Conservation (phyloP, 768 basidiomycete species). For the Lactarius hatsudake region DNA sequence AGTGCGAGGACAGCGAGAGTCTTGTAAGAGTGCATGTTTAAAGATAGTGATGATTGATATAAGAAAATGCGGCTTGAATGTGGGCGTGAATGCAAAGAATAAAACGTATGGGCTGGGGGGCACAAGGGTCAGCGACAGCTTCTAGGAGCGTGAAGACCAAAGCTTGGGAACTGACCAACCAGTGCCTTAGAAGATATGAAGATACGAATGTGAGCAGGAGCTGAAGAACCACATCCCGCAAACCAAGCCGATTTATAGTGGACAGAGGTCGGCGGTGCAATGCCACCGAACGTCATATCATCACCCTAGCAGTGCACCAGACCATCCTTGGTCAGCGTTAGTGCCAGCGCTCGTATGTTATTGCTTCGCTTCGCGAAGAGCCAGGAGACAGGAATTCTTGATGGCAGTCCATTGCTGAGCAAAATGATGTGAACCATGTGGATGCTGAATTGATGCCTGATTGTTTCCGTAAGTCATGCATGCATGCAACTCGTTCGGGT, state of each 20-base stretch:
- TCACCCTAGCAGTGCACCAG: background rate
- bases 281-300: background rate
- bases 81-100: background rate
- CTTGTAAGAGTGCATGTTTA: conserved; percentile 6
- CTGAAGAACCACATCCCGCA: background rate
- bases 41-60: background rate
- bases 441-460: too few relatives aligned
- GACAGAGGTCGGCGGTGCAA: background rate
- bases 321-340: too few relatives aligned
- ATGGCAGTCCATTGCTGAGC: too few relatives aligned
- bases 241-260: background rate
- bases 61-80: background rate
- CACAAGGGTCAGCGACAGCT: background rate
- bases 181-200: conserved; percentile 5
- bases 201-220: conserved; percentile 1
- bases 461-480: too few relatives aligned
- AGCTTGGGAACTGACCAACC: conserved; percentile 12
- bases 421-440: too few relatives aligned
- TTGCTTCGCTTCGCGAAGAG: too few relatives aligned
- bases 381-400: too few relatives aligned
- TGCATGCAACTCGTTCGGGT: too few relatives aligned
- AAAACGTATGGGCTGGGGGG: background rate
- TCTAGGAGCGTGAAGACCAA: background rate
- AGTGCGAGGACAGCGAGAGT: conserved; percentile 5
- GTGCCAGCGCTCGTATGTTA: too few relatives aligned